A percentile compares a stretch with the other conserved stretches of the same genome.
Conservation (phyloP, 148 eudicot genomes). For the Pouteria glomerata region DNA sequence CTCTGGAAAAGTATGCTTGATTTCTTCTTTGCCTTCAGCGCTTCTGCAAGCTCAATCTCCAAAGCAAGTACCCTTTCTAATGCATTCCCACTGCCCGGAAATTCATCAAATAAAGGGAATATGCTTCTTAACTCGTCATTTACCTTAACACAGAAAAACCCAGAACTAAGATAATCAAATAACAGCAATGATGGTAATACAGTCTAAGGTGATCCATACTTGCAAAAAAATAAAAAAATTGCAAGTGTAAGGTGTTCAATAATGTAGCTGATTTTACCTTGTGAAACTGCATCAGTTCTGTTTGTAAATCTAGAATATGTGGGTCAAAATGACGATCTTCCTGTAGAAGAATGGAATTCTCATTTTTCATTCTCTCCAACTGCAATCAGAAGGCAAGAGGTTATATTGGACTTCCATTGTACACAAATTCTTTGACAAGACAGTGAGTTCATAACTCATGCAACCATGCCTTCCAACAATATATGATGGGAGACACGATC, state of each 20-base stretch:
- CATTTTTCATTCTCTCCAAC: conserved; percentile 88
- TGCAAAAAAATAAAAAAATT: too few relatives aligned
- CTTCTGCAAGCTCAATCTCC: conserved; percentile 96
- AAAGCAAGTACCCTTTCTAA: conserved; percentile 91
- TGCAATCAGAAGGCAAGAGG: conserved; percentile 27
- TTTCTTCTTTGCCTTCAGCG: conserved; percentile 70
- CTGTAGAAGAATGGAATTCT: conserved; percentile 40
- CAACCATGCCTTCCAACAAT: conserved; percentile 6
- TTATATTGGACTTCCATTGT: background rate
- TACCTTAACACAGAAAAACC: conserved; percentile 32
- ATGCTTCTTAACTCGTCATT: conserved; percentile 67
- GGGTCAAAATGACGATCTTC: conserved; percentile 34
- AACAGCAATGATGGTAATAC: background rate
- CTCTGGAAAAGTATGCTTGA: conserved; percentile 68
- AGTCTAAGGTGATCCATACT: too few relatives aligned
- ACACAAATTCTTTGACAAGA: background rate
- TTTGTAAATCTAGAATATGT: conserved; percentile 35
- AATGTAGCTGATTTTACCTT: conserved; percentile 41
- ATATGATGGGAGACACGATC: conserved; percentile 2
- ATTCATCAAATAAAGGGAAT: conserved; percentile 53
- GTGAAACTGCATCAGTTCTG: conserved; percentile 53
- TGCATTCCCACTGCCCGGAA: conserved; percentile 64
- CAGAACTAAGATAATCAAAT: background rate
- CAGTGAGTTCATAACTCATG: background rate
- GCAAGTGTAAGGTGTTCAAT: background rate